Evolutionary conservation across 441 rosid species (phyloP).

Genomic region (Flueggea neowawraea): DNA sequence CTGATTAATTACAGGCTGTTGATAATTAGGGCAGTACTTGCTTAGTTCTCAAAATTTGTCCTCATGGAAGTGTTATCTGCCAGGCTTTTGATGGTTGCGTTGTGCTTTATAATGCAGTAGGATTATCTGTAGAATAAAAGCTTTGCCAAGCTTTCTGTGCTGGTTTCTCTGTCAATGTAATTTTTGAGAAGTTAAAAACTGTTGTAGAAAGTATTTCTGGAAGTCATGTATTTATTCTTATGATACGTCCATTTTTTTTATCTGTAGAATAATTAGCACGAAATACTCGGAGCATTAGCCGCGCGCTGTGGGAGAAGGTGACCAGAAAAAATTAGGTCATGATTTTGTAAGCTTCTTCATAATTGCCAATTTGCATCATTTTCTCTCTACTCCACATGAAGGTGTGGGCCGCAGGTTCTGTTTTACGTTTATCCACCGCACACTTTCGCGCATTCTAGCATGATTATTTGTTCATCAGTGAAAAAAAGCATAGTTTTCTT

Average conservation of each 20-base stretch:
- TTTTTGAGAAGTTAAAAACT: conserved; percentile 14
- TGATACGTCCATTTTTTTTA: no score
- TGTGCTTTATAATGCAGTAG: conserved; percentile 17
- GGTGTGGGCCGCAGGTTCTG: no score
- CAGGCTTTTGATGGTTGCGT: conserved; percentile 17
- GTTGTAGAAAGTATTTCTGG: conserved; percentile 12
- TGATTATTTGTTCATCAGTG: no score
- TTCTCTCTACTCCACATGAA: no score
- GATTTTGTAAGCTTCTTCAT: no score
- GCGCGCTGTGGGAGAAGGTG: not conserved
- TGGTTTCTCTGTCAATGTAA: conserved; percentile 9
- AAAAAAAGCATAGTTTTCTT: no score
- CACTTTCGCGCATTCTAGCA: no score
- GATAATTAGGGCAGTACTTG: conserved; percentile 15
- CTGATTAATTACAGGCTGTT: conserved; percentile 10
- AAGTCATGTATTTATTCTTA: conserved; percentile 3
- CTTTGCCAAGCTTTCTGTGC: conserved; percentile 10
- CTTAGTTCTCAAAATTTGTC: conserved; percentile 14
- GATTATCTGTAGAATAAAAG: conserved; percentile 29
- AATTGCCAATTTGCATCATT: no score
- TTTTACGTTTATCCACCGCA: no score
- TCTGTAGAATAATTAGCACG: no score
- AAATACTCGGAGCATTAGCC: not conserved
- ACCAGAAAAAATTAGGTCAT: conserved; percentile 5
- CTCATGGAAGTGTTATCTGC: conserved; percentile 10